Percentiles rank a stretch among this genome's conserved stretches.
These are phyloP conservation scores for Xylaria digitata DNA, from an alignment of 2,329 filamentous ascomycete genomes.

Conservation along the genomic window DNA sequence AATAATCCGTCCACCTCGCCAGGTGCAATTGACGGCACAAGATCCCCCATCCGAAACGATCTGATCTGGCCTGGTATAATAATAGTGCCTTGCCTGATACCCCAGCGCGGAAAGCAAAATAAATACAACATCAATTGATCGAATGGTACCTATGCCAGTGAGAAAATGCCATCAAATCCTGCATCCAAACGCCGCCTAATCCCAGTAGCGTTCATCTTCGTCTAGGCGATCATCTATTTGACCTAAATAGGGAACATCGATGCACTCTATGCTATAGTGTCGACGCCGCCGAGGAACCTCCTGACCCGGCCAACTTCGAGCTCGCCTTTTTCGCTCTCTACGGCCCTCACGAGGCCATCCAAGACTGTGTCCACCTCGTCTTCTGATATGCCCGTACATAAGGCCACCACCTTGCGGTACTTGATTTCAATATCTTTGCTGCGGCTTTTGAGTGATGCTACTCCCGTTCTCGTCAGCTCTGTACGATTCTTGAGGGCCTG, in stretches of 20 bases:
- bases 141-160: conserved; percentile 9
- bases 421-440: conserved; percentile 87
- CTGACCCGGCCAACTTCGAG: conserved; percentile 81
- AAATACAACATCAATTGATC: conserved; percentile 5
- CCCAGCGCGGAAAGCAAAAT: conserved; percentile 1
- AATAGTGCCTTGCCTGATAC: not conserved
- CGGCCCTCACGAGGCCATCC: conserved; percentile 82
- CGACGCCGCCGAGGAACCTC: conserved; percentile 83
- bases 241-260: conserved; percentile 40
- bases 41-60: not conserved
- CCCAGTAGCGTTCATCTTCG: not conserved
- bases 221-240: conserved; percentile 6
- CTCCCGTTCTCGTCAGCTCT: conserved; percentile 72
- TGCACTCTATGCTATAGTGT: conserved; percentile 63
- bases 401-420: conserved; percentile 86
- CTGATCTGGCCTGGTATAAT: conserved; percentile 16
- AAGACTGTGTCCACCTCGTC: conserved; percentile 83
- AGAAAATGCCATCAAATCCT: conserved; percentile 3
- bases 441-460: conserved; percentile 77
- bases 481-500: conserved; percentile 78
- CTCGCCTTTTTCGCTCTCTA: conserved; percentile 86
- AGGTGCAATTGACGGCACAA: conserved; percentile 18
- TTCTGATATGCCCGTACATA: conserved; percentile 85
- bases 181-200: conserved; percentile 21
- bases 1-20: not conserved